A percentile compares a stretch with the other conserved stretches of the same genome.
Conservation (phyloP, 495 filamentous ascomycete species). For the Aspergillus haitiensis region DNA sequence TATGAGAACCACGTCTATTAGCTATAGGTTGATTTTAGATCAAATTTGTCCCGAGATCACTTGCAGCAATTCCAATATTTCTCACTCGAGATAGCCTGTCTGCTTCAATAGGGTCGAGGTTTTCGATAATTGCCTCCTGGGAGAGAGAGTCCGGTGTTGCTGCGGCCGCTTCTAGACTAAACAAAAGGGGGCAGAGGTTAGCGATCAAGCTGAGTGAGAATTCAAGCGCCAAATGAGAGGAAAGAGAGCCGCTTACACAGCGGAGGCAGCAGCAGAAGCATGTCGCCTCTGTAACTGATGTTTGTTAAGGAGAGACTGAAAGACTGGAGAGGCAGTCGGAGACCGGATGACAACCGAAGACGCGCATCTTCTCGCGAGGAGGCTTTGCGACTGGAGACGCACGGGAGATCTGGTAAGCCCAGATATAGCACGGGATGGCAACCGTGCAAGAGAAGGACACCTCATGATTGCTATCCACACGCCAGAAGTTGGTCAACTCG, state of each 20-base stretch:
- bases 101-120: conserved; percentile 72
- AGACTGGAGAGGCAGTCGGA: conserved; percentile 41
- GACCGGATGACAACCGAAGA: conserved; percentile 46
- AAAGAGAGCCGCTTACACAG: conserved; percentile 36
- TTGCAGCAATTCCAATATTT: conserved; percentile 97
- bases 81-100: conserved; percentile 74
- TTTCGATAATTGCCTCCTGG: conserved; percentile 69
- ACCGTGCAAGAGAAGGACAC: conserved; percentile 47
- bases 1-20: conserved; percentile 19
- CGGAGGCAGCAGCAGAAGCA: conserved; percentile 43
- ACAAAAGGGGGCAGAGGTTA: conserved; percentile 13
- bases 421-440: conserved; percentile 45
- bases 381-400: conserved; percentile 42
- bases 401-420: conserved; percentile 42
- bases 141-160: conserved; percentile 58
- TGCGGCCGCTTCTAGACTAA: conserved; percentile 60
- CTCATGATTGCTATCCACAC: conserved; percentile 43
- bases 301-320: conserved; percentile 40
- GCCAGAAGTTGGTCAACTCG: conserved; percentile 32
- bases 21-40: neutral
- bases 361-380: conserved; percentile 40
- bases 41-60: conserved; percentile 15
- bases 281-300: conserved; percentile 43
- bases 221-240: neutral
- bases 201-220: conserved; percentile 5